Conservation (phyloP, 2,329 filamentous ascomycete genomes). For the Helotiales sp. region DNA sequence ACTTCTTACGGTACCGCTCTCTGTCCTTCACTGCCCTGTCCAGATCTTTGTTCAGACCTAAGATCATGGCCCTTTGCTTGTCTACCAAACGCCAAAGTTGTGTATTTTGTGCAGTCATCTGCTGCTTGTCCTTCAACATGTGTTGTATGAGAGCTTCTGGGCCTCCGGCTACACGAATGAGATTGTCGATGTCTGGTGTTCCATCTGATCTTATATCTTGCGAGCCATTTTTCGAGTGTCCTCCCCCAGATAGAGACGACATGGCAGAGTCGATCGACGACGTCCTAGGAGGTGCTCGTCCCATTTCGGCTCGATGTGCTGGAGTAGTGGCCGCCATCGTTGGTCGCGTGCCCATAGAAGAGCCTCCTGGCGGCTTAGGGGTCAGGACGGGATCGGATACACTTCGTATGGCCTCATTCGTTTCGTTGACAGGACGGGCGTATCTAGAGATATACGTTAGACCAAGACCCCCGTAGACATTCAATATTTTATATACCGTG, state of each 20-base stretch:
- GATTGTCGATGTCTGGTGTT: constrained; percentile 73
- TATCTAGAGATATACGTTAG: constrained; percentile 21
- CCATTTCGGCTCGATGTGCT: constrained; percentile 32
- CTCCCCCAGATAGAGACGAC: constrained; percentile 68
- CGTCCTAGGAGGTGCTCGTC: constrained; percentile 58
- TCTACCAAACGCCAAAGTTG: constrained; percentile 96
- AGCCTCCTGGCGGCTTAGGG: constrained; percentile 26
- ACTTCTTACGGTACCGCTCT: constrained; percentile 85
- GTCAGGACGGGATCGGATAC: constrained; percentile 34
- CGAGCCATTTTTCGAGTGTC: constrained; percentile 57
- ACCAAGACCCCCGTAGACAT: not conserved
- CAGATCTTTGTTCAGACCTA: constrained; percentile 91
- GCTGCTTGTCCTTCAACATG: constrained; percentile 87
- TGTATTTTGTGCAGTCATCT: constrained; percentile 82
- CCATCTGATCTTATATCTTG: constrained; percentile 50
- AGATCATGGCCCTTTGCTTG: constrained; percentile 91
- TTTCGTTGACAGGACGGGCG: constrained; percentile 24
- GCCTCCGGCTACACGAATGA: constrained; percentile 84
- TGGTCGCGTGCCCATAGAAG: constrained; percentile 21
- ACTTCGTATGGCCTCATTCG: constrained; percentile 35
- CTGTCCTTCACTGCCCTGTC: constrained; percentile 92
- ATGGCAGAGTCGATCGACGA: constrained; percentile 94
- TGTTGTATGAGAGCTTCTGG: constrained; percentile 87
- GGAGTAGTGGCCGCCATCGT: constrained; percentile 32
- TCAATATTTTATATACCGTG: constrained; percentile 24